phyloP scores from a whole-genome alignment of 176 grass and related monocot genomes.

The Carex parvula region DNA sequence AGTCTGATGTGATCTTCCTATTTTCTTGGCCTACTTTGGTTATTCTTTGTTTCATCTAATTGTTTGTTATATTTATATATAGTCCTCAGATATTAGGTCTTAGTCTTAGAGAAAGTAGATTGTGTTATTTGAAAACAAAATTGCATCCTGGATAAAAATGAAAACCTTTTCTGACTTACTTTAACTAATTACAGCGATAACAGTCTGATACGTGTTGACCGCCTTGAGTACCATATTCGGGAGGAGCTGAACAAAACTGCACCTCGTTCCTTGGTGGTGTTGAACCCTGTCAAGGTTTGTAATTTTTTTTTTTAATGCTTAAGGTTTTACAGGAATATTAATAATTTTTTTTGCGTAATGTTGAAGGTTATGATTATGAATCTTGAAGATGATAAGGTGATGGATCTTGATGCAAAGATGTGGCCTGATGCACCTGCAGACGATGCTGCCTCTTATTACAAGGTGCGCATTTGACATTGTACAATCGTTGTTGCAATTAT shows the following conservation, averaged over 20 bases:
- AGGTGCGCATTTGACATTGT: conserved; percentile 40
- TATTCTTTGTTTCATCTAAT: neutral
- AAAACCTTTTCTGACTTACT: neutral
- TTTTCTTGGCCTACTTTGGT: neutral
- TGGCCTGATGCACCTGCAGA: conserved; percentile 97
- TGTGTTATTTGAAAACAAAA: neutral
- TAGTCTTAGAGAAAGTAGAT: neutral
- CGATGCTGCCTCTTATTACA: conserved; percentile 72
- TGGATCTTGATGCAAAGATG: conserved; percentile 91
- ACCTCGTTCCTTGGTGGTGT: conserved; percentile 71
- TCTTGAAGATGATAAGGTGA: conserved; percentile 64
- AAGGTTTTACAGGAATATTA: neutral
- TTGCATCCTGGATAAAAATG: neutral
- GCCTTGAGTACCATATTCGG: conserved; percentile 91
- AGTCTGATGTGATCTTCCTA: neutral
- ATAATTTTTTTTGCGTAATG: neutral
- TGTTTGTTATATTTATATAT: neutral
- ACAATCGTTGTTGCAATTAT: neutral
- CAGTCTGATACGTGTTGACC: conserved; percentile 80
- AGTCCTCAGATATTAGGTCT: neutral
- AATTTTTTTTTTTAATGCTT: neutral
- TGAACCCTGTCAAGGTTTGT: conserved; percentile 89
- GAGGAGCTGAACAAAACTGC: conserved; percentile 96
- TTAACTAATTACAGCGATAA: conserved; percentile 77
- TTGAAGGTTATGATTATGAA: conserved; percentile 90